Evolutionary conservation across 768 basidiomycete species (phyloP).

Genomic region (Russula lepida): DNA sequence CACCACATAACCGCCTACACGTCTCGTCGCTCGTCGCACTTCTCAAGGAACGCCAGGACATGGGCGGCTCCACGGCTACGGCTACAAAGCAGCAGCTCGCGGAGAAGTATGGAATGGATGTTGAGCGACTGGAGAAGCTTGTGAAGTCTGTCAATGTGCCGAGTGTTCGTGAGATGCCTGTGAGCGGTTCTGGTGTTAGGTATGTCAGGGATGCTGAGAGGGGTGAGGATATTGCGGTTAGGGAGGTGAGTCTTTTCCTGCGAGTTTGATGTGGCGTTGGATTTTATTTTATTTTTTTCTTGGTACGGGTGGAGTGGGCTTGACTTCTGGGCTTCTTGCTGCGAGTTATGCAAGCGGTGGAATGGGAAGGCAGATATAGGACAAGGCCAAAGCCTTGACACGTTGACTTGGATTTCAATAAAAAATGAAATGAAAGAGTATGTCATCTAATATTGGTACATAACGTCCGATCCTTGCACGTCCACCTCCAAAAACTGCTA

Average conservation of each 20-base stretch:
- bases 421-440: too few relatives aligned
- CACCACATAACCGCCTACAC: conserved; percentile 45
- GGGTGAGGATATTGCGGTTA: conserved; percentile 46
- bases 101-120: conserved; percentile 46
- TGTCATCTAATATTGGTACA: too few relatives aligned
- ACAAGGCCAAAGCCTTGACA: too few relatives aligned
- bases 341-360: too few relatives aligned
- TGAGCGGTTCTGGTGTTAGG: conserved; percentile 20
- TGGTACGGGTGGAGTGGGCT: conserved; percentile 2
- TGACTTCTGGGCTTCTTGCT: too few relatives aligned
- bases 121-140: conserved; percentile 42
- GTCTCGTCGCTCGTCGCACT: conserved; percentile 46
- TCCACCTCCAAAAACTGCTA: too few relatives aligned
- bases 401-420: too few relatives aligned
- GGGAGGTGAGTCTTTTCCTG: conserved; percentile 36
- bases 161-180: conserved; percentile 38
- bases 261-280: not conserved
- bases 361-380: too few relatives aligned
- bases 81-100: conserved; percentile 33
- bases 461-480: too few relatives aligned
- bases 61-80: too few relatives aligned
- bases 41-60: conserved; percentile 51
- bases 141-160: conserved; percentile 55
- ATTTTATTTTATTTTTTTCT: not conserved
- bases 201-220: conserved; percentile 27